Percentiles rank a stretch among this genome's conserved stretches.
Conservation (phyloP, 805 yeast genomes). For the Ogataea trehaloabstinens region DNA sequence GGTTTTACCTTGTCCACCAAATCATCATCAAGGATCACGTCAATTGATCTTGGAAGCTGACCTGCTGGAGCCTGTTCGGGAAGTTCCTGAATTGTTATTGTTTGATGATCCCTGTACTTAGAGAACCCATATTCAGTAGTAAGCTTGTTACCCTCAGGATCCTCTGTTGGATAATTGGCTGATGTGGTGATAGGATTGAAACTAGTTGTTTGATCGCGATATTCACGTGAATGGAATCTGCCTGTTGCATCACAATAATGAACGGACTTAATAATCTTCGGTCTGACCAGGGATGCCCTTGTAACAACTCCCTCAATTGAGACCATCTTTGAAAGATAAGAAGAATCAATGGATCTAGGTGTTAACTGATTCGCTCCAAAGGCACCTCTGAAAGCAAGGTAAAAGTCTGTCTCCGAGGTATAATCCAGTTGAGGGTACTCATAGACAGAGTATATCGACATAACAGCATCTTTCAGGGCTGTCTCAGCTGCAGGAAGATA, state of each 20-base stretch:
- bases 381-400: conserved; percentile 82
- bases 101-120: conserved; percentile 92
- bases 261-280: conserved; percentile 86
- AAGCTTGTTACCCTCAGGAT: conserved; percentile 84
- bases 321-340: conserved; percentile 74
- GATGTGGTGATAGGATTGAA: conserved; percentile 81
- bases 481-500: conserved; percentile 85
- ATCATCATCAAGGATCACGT: conserved; percentile 91
- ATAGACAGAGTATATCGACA: conserved; percentile 65
- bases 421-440: conserved; percentile 51
- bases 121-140: conserved; percentile 90
- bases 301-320: conserved; percentile 96
- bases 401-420: conserved; percentile 62
- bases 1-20: conserved; percentile 90
- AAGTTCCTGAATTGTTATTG: conserved; percentile 91
- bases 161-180: conserved; percentile 90
- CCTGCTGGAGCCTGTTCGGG: conserved; percentile 99
- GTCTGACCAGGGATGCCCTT: conserved; percentile 87
- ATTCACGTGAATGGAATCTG: conserved; percentile 85
- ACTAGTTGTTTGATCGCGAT: conserved; percentile 88
- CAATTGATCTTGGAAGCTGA: conserved; percentile 90
- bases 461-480: conserved; percentile 78
- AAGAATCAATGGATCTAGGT: conserved; percentile 82
- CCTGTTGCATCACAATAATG: conserved; percentile 87
- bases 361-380: conserved; percentile 86